phyloP scores from a whole-genome alignment of 345 rosid species.

The Citrus cavaleriei region DNA sequence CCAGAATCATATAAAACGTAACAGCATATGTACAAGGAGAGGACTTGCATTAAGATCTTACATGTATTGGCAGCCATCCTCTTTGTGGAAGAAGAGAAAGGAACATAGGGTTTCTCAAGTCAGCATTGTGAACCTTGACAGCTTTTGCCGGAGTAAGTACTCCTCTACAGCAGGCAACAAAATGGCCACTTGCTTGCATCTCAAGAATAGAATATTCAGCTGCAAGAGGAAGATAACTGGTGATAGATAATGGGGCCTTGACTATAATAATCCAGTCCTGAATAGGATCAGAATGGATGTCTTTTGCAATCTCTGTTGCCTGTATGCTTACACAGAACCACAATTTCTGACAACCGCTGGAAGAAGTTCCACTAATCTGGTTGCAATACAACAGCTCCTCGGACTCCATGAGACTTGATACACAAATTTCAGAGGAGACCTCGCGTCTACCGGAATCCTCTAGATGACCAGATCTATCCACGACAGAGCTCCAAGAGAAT shows the following conservation, averaged over 20 bases:
- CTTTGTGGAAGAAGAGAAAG: slow-evolving; percentile 78
- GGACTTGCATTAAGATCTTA: slow-evolving; percentile 28
- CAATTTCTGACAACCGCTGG: slow-evolving; percentile 40
- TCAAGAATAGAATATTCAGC: slow-evolving; percentile 82
- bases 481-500: slow-evolving; percentile 87
- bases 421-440: slow-evolving; percentile 49
- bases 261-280: slow-evolving; percentile 87
- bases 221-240: slow-evolving; percentile 79
- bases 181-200: slow-evolving; percentile 63
- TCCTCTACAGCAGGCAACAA: slow-evolving; percentile 60
- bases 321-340: slow-evolving; percentile 86
- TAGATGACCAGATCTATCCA: slow-evolving; percentile 32
- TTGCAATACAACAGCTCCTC: slow-evolving; percentile 72
- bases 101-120: slow-evolving; percentile 65
- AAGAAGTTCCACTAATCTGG: slow-evolving; percentile 57
- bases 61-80: slow-evolving; percentile 85
- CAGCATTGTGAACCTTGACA: slow-evolving; percentile 71
- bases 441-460: slow-evolving; percentile 31
- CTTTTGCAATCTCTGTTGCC: slow-evolving; percentile 81
- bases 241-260: slow-evolving; percentile 76
- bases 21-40: background rate
- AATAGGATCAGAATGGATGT: slow-evolving; percentile 67
- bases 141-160: slow-evolving; percentile 60
- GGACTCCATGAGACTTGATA: slow-evolving; percentile 66
- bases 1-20: background rate